Evolutionary conservation across 1,139 yeast genomes (phyloP).

Genomic region (Scheffersomyces illinoinensis): DNA sequence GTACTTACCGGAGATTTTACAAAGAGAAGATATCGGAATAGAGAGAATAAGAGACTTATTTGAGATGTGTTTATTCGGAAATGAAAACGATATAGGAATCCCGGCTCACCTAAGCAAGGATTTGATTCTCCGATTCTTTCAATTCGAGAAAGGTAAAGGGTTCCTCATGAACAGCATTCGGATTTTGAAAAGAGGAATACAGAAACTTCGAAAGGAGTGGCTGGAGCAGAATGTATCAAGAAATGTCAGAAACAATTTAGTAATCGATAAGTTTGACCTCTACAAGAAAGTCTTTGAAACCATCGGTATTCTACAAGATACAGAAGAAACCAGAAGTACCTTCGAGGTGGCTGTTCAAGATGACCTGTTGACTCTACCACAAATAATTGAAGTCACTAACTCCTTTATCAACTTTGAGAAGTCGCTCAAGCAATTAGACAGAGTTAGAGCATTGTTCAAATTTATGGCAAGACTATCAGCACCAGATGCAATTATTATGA

Average conservation of each 20-base stretch:
- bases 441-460: constrained; percentile 64
- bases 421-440: constrained; percentile 43
- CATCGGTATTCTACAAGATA: constrained; percentile 13
- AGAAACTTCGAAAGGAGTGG: constrained; percentile 9
- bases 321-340: constrained; percentile 14
- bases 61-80: constrained; percentile 49
- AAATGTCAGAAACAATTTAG: constrained; percentile 12
- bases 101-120: constrained; percentile 49
- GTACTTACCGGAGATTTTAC: constrained; percentile 57
- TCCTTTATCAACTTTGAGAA: constrained; percentile 52
- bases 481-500: constrained; percentile 18
- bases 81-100: constrained; percentile 38
- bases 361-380: constrained; percentile 23
- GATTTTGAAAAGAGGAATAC: constrained; percentile 22
- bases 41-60: constrained; percentile 76
- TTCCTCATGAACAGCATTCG: constrained; percentile 27
- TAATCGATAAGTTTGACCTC: constrained; percentile 23
- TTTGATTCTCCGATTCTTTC: constrained; percentile 56
- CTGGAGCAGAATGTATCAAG: constrained; percentile 3
- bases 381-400: constrained; percentile 31
- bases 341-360: constrained; percentile 22
- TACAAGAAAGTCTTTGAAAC: constrained; percentile 16
- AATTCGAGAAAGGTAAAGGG: constrained; percentile 51
- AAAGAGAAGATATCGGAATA: constrained; percentile 17
- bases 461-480: constrained; percentile 29